Conservation (phyloP, 208 protist genomes). For the Trypanosoma grayi region DNA sequence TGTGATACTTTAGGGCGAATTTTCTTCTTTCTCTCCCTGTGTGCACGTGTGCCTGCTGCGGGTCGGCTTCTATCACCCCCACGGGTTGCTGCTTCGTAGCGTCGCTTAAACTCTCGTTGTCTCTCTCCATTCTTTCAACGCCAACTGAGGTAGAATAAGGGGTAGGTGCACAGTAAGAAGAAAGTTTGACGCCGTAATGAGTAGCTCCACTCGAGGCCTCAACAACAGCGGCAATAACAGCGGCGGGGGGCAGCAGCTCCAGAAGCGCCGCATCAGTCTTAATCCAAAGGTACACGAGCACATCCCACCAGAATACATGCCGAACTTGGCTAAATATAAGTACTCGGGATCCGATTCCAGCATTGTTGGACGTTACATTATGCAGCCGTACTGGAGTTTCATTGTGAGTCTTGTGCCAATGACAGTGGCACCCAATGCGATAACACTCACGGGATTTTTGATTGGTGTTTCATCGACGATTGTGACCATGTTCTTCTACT, state of each 20-base stretch:
- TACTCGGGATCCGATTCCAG: slow-evolving; percentile 73
- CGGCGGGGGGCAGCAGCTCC: slow-evolving; percentile 1
- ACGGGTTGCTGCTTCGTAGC: too few species aligned
- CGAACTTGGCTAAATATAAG: slow-evolving; percentile 82
- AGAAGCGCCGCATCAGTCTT: slow-evolving; percentile 28
- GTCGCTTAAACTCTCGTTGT: too few species aligned
- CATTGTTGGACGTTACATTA: slow-evolving; percentile 65
- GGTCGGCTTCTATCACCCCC: too few species aligned
- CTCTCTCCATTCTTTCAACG: too few species aligned
- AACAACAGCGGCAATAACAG: not conserved
- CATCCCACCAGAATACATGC: slow-evolving; percentile 59
- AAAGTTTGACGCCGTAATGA: not conserved
- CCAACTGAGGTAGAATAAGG: too few species aligned
- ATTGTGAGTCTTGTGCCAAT: slow-evolving; percentile 81
- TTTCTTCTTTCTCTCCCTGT: too few species aligned
- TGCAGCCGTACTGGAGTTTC: slow-evolving; percentile 88
- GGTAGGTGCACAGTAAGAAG: not conserved
- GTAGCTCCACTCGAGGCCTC: not conserved
- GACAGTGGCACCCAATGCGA: slow-evolving; percentile 84
- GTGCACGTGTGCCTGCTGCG: too few species aligned
- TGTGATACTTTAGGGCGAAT: too few species aligned
- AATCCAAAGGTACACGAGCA: slow-evolving; percentile 48
- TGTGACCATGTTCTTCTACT: slow-evolving; percentile 60
- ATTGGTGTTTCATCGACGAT: slow-evolving; percentile 67
- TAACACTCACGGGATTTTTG: slow-evolving; percentile 85